Percentiles rank a stretch among this genome's conserved stretches.
Conservation (phyloP, 257 asterid genomes). For the Plantago major region DNA sequence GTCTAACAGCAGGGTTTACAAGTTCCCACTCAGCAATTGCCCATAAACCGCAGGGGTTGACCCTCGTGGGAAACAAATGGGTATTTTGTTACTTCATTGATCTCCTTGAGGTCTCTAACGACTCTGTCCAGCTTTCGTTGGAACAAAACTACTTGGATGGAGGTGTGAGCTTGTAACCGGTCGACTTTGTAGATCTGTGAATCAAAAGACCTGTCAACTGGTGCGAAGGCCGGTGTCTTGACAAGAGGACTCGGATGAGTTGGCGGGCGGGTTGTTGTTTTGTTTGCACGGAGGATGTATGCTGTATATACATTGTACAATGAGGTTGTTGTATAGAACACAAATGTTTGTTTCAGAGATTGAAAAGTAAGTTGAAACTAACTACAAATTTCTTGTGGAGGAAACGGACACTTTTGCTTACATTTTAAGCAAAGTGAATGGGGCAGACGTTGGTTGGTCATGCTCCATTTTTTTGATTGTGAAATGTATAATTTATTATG, state of each 20-base stretch:
- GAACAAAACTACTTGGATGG: conserved; percentile 13
- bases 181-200: conserved; percentile 13
- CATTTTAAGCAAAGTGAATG: conserved; percentile 7
- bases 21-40: background rate
- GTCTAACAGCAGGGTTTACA: background rate
- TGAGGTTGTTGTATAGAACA: conserved; percentile 43
- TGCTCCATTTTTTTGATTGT: conserved; percentile 21
- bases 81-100: conserved; percentile 13
- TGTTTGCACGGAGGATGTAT: conserved; percentile 22
- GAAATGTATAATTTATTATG: conserved; percentile 25
- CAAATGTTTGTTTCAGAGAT: conserved; percentile 20
- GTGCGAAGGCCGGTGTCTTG: conserved; percentile 20
- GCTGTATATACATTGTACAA: conserved; percentile 34
- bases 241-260: conserved; percentile 17
- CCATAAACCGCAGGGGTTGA: background rate
- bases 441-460: conserved; percentile 19
- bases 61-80: background rate
- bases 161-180: conserved; percentile 9
- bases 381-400: conserved; percentile 18
- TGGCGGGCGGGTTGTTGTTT: conserved; percentile 19
- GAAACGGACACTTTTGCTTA: conserved; percentile 11
- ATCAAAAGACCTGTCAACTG: background rate
- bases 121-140: conserved; percentile 7
- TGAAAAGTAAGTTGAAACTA: conserved; percentile 15
- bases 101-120: conserved; percentile 17